These are phyloP conservation scores for Bacidia gigantensis DNA, from an alignment of 495 filamentous ascomycete genomes.

Conservation along the genomic window DNA sequence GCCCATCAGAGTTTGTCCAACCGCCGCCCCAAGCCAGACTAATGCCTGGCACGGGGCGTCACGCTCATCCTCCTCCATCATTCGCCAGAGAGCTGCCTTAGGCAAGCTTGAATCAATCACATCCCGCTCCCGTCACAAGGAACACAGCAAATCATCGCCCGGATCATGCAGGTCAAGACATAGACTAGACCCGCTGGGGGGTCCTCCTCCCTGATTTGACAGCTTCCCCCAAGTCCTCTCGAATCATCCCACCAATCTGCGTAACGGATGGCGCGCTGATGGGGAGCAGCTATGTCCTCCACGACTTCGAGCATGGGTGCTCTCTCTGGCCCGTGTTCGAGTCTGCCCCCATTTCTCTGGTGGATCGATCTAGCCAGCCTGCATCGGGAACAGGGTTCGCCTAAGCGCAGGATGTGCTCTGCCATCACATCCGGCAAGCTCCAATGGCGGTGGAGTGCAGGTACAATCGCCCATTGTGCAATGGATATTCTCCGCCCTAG, in stretches of 20 bases:
- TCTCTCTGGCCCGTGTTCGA: background rate
- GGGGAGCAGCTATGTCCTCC: background rate
- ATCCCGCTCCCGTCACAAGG: constrained; percentile 1
- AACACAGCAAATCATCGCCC: background rate
- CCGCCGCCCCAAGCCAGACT: background rate
- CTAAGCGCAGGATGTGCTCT: background rate
- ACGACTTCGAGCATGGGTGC: background rate
- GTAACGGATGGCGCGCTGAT: background rate
- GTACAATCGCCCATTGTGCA: constrained; percentile 1
- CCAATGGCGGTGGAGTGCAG: constrained; percentile 6
- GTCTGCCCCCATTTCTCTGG: background rate
- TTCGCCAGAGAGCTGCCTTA: background rate
- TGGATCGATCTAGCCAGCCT: background rate
- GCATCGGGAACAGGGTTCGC: background rate
- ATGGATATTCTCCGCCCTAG: background rate
- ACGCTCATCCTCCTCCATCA: background rate
- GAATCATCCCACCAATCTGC: constrained; percentile 6
- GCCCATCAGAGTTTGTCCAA: background rate
- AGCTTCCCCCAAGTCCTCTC: background rate
- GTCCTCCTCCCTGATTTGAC: constrained; percentile 2
- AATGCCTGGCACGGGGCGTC: constrained; percentile 3
- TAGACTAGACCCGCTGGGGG: background rate
- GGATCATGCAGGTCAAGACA: background rate
- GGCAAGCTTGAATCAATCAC: constrained; percentile 3
- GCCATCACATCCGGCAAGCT: constrained; percentile 11